Conservation (phyloP, 163 green algal species). For the Prototheca stagnorum region DNA sequence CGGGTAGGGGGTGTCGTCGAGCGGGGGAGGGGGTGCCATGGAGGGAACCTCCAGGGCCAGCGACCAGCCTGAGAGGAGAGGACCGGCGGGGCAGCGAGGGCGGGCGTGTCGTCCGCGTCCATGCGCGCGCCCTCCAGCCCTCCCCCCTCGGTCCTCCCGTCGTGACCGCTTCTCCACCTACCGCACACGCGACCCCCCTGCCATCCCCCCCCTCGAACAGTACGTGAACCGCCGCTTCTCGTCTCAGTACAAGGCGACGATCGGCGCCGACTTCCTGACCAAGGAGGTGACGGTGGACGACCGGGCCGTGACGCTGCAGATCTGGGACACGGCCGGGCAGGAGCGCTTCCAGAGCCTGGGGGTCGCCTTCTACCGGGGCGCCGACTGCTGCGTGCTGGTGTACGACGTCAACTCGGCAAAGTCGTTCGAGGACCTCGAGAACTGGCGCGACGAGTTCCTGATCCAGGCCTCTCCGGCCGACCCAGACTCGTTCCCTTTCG, state of each 20-base stretch:
- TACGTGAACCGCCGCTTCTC: slow-evolving; percentile 99
- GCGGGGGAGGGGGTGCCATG: no score
- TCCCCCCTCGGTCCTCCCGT: no score
- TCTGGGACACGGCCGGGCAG: slow-evolving; percentile 94
- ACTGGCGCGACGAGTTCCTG: slow-evolving; percentile 96
- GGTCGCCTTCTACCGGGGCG: slow-evolving; percentile 96
- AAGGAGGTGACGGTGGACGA: slow-evolving; percentile 99
- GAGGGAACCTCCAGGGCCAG: no score
- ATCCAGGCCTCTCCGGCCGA: slow-evolving; percentile 77
- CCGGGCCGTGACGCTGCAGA: slow-evolving; percentile 96
- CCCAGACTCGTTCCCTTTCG: slow-evolving; percentile 93
- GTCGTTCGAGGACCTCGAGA: slow-evolving; percentile 94
- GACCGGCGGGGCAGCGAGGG: no score
- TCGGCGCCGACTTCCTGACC: slow-evolving; percentile 96
- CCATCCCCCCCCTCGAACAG: slow-evolving; percentile 9
- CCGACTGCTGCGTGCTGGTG: slow-evolving; percentile 94
- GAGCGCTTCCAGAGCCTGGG: slow-evolving; percentile 95
- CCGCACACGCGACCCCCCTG: background rate
- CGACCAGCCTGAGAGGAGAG: no score
- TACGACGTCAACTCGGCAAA: slow-evolving; percentile 94
- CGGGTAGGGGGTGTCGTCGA: no score
- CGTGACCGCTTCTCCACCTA: no score
- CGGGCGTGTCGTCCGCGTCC: no score
- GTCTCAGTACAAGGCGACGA: slow-evolving; percentile 98
- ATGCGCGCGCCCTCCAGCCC: no score